phyloP scores from a whole-genome alignment of 352 stramenopile species.

The Phytophthora nicotianae region DNA sequence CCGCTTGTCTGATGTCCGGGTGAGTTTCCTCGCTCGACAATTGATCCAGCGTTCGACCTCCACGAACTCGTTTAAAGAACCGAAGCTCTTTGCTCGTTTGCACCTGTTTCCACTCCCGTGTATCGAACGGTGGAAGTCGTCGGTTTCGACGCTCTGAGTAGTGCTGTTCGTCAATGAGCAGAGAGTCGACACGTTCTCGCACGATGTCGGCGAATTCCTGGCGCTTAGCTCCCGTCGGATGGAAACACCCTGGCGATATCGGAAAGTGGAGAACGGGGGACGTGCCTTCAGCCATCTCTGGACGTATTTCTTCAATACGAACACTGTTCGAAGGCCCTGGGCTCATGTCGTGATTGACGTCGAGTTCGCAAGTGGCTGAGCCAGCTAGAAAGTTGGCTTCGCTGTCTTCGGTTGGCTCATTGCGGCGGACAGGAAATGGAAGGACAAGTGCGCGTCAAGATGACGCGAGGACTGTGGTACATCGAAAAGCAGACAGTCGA shows the following conservation, averaged over 20 bases:
- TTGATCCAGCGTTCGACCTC: constrained; percentile 29
- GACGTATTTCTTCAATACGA: constrained; percentile 22
- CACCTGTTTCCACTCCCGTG: constrained; percentile 54
- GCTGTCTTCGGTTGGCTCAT: constrained; percentile 1
- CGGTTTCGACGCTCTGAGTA: constrained; percentile 33
- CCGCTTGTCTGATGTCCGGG: constrained; percentile 25
- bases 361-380: constrained; percentile 27
- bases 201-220: constrained; percentile 42
- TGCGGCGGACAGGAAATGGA: constrained; percentile 13
- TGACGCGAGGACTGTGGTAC: constrained; percentile 29
- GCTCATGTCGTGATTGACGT: constrained; percentile 14
- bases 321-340: not conserved
- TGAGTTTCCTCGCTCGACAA: constrained; percentile 35
- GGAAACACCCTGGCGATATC: constrained; percentile 33
- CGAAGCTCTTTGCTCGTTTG: constrained; percentile 37
- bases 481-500: not conserved
- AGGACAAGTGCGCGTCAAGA: constrained; percentile 13
- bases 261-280: constrained; percentile 35
- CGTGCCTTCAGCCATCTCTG: constrained; percentile 20
- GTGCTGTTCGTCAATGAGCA: constrained; percentile 44
- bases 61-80: constrained; percentile 45
- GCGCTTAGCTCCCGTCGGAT: constrained; percentile 36
- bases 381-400: not conserved
- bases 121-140: constrained; percentile 35
- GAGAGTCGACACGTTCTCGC: constrained; percentile 35